phyloP scores from a whole-genome alignment of 2,329 filamentous ascomycete species.

The Paracamarosporium sp. region DNA sequence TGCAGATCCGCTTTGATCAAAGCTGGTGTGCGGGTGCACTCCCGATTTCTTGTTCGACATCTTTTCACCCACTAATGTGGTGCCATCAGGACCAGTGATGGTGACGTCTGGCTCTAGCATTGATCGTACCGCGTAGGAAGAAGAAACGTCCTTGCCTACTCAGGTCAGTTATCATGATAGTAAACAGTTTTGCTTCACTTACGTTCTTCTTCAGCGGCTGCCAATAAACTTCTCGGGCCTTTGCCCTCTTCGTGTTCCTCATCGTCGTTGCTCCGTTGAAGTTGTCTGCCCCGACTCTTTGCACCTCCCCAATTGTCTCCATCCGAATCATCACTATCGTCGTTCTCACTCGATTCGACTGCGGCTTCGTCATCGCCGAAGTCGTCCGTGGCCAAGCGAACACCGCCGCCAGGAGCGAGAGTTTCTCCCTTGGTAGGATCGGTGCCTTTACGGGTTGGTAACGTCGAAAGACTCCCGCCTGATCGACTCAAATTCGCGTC shows the following conservation, averaged over 20 bases:
- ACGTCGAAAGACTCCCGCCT: constrained; percentile 66
- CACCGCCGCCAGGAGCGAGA: constrained; percentile 55
- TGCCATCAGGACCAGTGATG: constrained; percentile 67
- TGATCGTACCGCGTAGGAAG: constrained; percentile 67
- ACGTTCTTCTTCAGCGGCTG: constrained; percentile 81
- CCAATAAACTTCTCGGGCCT: constrained; percentile 67
- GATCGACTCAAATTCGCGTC: constrained; percentile 73
- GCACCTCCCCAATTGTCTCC: constrained; percentile 65
- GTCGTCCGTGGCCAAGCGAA: constrained; percentile 66
- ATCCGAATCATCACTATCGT: constrained; percentile 62
- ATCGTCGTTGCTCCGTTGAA: constrained; percentile 44
- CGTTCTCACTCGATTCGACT: constrained; percentile 73
- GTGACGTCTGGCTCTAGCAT: constrained; percentile 72
- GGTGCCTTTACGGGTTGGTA: constrained; percentile 63
- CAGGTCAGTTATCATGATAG: constrained; percentile 16
- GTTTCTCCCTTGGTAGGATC: constrained; percentile 48
- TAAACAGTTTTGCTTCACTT: constrained; percentile 41
- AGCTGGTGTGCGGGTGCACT: constrained; percentile 84
- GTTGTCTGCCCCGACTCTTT: constrained; percentile 48
- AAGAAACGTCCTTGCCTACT: constrained; percentile 56
- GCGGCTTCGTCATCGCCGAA: constrained; percentile 64
- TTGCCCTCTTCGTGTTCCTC: constrained; percentile 43
- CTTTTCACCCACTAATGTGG: constrained; percentile 66
- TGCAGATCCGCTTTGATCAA: constrained; percentile 71
- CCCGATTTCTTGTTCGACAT: constrained; percentile 59